Conservation (phyloP, 2,329 filamentous ascomycete species). For the Talaromyces piceae region DNA sequence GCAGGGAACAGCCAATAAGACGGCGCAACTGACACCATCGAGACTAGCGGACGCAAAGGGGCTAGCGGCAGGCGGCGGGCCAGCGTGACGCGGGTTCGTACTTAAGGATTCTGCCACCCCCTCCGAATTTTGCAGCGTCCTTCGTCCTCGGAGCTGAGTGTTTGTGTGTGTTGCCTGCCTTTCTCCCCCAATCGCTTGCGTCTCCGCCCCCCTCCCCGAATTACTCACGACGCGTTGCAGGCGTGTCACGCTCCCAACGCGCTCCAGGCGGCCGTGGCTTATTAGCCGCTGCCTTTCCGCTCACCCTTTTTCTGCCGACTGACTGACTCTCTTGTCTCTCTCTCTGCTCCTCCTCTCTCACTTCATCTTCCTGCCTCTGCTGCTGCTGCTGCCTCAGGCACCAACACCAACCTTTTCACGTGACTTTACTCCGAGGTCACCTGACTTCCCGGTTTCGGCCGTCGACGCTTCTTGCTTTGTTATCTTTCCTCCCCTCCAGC, state of each 20-base stretch:
- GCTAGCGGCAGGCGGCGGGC: constrained; percentile 29
- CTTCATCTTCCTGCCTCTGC: too few species aligned
- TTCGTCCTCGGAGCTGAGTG: constrained; percentile 30
- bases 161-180: constrained; percentile 14
- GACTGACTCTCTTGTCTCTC: neutral
- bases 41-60: constrained; percentile 29
- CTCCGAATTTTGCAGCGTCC: constrained; percentile 29
- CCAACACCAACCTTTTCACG: constrained; percentile 1
- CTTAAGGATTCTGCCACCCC: constrained; percentile 38
- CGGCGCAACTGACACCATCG: constrained; percentile 22
- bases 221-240: neutral
- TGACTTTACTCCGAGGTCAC: too few species aligned
- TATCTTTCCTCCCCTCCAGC: neutral
- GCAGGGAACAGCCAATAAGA: constrained; percentile 25
- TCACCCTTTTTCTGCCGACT: too few species aligned
- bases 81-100: constrained; percentile 28
- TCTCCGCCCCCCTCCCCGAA: neutral
- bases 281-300: constrained; percentile 11
- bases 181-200: too few species aligned
- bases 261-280: constrained; percentile 6
- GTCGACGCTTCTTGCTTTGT: constrained; percentile 1
- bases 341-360: neutral
- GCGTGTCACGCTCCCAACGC: constrained; percentile 3
- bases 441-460: too few species aligned
- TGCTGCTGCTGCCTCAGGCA: constrained; percentile 3